These are phyloP conservation scores for Solanum chmielewskii DNA, from an alignment of 257 asterid genomes.

Conservation along the genomic window DNA sequence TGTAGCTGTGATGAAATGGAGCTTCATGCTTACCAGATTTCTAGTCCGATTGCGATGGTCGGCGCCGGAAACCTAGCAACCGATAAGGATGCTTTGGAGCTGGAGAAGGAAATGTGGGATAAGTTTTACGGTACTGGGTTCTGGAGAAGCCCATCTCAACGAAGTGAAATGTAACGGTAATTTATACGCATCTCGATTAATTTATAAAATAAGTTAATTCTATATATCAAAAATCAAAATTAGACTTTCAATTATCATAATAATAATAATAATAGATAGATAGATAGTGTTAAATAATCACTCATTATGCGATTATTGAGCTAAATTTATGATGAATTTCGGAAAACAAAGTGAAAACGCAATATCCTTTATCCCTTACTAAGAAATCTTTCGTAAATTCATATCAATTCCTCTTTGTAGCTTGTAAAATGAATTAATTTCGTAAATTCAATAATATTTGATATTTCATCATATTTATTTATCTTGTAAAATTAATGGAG, in stretches of 20 bases:
- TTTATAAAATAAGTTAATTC: neutral
- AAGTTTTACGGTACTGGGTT: slow-evolving; percentile 60
- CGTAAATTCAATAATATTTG: neutral
- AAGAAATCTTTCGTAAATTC: neutral
- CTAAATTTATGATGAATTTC: neutral
- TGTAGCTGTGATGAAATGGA: slow-evolving; percentile 34
- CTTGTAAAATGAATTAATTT: neutral
- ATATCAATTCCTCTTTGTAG: too few species aligned
- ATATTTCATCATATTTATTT: too few species aligned
- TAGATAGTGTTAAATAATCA: too few species aligned
- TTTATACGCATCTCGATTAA: neutral
- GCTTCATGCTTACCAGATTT: slow-evolving; percentile 23
- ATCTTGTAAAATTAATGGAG: neutral
- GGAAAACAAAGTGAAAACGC: too few species aligned
- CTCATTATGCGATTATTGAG: accelerated
- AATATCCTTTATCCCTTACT: too few species aligned
- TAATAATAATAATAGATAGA: too few species aligned
- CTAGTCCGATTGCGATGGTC: slow-evolving; percentile 7
- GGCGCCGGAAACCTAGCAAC: neutral
- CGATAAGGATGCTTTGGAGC: slow-evolving; percentile 39
- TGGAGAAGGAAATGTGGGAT: slow-evolving; percentile 79
- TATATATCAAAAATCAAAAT: neutral
- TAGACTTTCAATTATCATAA: too few species aligned
- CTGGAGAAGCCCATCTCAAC: slow-evolving; percentile 72
- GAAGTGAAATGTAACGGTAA: slow-evolving; percentile 7